phyloP scores from a whole-genome alignment of 208 protist species.

The Trypanosoma lewisi region DNA sequence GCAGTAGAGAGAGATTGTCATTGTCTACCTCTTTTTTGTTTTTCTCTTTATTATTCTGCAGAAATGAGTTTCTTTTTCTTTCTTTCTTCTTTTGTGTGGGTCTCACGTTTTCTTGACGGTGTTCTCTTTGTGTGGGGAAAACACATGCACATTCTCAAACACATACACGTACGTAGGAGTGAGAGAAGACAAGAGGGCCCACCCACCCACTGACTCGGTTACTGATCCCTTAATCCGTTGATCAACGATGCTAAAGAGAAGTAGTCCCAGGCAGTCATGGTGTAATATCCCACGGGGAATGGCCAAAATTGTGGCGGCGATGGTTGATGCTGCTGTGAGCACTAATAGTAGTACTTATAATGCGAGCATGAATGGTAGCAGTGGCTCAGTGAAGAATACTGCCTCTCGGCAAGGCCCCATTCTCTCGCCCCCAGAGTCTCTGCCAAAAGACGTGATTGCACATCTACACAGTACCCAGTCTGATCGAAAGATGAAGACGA shows the following conservation, averaged over 20 bases:
- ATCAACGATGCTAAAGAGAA: slow-evolving; percentile 8
- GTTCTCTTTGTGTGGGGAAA: not conserved
- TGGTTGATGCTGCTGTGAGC: slow-evolving; percentile 15
- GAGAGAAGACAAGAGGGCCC: not conserved
- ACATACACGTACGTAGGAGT: too few species aligned
- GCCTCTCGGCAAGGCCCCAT: not conserved
- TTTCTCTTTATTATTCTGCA: too few species aligned
- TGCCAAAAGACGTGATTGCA: not conserved
- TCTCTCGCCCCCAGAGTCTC: not conserved
- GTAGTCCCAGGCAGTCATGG: slow-evolving; percentile 13
- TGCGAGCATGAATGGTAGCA: not conserved
- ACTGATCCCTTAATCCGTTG: not conserved
- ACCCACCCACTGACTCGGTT: too few species aligned
- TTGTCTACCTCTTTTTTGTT: too few species aligned
- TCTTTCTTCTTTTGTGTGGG: not conserved
- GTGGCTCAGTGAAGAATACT: not conserved
- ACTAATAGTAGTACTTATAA: not conserved
- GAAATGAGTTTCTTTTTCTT: slow-evolving; percentile 4
- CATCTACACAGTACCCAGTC: not conserved
- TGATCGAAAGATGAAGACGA: not conserved
- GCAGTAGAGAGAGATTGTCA: too few species aligned
- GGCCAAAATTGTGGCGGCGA: slow-evolving; percentile 33
- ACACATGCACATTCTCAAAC: too few species aligned
- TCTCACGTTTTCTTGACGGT: not conserved
- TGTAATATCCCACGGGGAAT: slow-evolving; percentile 59